Base-by-base conservation (phyloP, 192 early-diverging fungal species). In the Podila verticillata region DNA sequence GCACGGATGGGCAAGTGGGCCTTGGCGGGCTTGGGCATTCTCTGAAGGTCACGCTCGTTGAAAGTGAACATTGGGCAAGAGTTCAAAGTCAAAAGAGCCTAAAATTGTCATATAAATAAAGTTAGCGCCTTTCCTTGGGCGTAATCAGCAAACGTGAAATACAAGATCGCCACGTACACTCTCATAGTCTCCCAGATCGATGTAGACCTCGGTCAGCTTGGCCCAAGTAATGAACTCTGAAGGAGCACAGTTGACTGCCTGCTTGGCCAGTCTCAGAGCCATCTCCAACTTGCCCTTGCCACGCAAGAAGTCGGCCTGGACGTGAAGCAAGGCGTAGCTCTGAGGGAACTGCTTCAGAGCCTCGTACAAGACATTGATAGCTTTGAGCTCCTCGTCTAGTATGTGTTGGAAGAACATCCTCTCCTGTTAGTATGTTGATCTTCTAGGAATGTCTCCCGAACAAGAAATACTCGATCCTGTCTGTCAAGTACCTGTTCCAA, bases 11-110 rank as follows among this genome's bases (percentile, higher is more conserved):
- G 96, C 34, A 97, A 86, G 83, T 98, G 95, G 20, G 93, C 92
- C 49, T 95, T 91, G 13, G 93, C 91, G 13, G 96, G 95, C 8
- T 93, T 82, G 7, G 96, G 97, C 92, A 97, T 96, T 34, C 96
- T 91, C 65, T 95, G 96, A 72, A 93, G 84, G 70, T 98, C 96
- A 51, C 90, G 86, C 66, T 95, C 94, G 57, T 89, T 89, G 82
- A 90, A 97, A 0, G 97, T 96, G 75, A 98, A 99, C 98, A 99
- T 99, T 10, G 98, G 98, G 81, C 98, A 99, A 19, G 97, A 95
- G 81, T 99, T 99, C 67, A 99, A 89, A 0, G 97, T 93, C 66
- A 99, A 86, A 15, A 99, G 86, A 22, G 98, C 98, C 90, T 92
- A 85, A 60, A n/a, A n/a, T n/a, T n/a, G n/a, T 47, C 5, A 24